Evolutionary conservation across 2,329 filamentous ascomycete species (phyloP).

Genomic region (Lachnellula willkommii): DNA sequence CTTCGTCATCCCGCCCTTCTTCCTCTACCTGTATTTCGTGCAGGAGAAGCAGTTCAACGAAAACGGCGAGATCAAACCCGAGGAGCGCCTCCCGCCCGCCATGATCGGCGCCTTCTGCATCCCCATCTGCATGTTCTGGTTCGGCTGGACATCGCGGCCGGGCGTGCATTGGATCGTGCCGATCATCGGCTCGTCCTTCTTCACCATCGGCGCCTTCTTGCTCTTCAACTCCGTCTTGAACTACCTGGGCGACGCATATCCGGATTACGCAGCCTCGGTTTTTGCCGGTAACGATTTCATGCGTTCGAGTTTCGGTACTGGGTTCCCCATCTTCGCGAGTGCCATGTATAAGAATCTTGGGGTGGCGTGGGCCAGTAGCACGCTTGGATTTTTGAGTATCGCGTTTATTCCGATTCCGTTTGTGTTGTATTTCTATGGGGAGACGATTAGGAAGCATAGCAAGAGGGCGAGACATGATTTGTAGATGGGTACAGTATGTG

Average conservation of each 20-base stretch:
- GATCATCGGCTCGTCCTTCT: conserved; percentile 44
- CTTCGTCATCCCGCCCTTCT: conserved; percentile 43
- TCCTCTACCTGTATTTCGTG: conserved; percentile 46
- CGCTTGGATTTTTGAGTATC: conserved; percentile 32
- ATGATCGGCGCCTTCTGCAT: conserved; percentile 47
- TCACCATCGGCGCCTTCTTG: conserved; percentile 39
- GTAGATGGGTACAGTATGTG: neutral
- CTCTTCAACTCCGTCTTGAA: conserved; percentile 44
- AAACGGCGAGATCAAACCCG: conserved; percentile 45
- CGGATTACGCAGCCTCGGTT: conserved; percentile 35
- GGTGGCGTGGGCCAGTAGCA: conserved; percentile 30
- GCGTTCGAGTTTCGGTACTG: conserved; percentile 32
- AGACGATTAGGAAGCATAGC: conserved; percentile 18
- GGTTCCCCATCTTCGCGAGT: conserved; percentile 32
- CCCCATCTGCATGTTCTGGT: conserved; percentile 51
- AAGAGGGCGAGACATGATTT: conserved; percentile 25
- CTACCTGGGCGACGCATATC: conserved; percentile 36
- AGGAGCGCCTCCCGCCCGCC: conserved; percentile 49
- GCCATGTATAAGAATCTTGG: conserved; percentile 33
- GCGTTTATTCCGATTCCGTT: conserved; percentile 27
- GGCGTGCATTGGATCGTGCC: conserved; percentile 52
- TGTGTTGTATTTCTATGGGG: conserved; percentile 23
- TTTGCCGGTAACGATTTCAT: conserved; percentile 36
- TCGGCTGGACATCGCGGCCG: conserved; percentile 49
- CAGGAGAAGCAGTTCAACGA: conserved; percentile 43